Base-by-base conservation (phyloP, 1,284 basidiomycete genomes). In the Paramarasmius palmivorus region DNA sequence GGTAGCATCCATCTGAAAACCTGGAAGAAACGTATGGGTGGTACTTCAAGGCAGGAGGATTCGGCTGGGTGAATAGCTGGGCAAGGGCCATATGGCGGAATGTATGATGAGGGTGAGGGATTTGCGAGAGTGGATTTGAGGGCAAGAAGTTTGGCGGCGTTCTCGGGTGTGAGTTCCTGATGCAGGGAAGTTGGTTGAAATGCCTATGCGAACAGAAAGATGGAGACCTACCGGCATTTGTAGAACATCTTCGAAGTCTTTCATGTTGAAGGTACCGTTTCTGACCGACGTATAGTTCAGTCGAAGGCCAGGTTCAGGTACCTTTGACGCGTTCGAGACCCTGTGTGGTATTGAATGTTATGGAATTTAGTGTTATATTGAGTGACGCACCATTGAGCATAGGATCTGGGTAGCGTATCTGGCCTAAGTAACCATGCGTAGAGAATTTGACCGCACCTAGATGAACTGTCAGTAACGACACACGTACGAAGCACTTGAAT, bases 1-100 rank as follows among this genome's bases (percentile, higher is more conserved):
- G 88, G 88, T 32, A 90, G 66, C 77, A 95, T 95, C 89, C 89
- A 95, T 62, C 82, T 81, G 65, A 90, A 92, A 2, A 97, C 93
- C 19, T 82, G 75, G 61, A 90, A 78, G 73, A 95, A 92, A 17
- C 93, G 86, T 32, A 87, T 81, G 19, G 91, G 55, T 8, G 87
- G 85, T 6, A 88, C 87, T 9, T 73, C 70, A 22, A 76, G 64
- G 66, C 95, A 97, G 7, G 80, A 84, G 40, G 89, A 83, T 12
- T 86, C 66, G 67, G 86, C 86, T 0, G 95, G 95, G 64, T 98
- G 95, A 1, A 93, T 77, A n/a, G 83, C 81, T 12, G 78, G 79
- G 63, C 77, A 79, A 4, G 75, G 87, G 0, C 75, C 83, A 60
- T 85, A 86, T 25, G 63, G 76, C 1, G 80, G 78, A 22, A 84